Evolutionary conservation across 2,329 filamentous ascomycete genomes (phyloP), one percentile per base, ranked within the genome.

Genomic region (Tolypocladium guangdongense): DNA sequence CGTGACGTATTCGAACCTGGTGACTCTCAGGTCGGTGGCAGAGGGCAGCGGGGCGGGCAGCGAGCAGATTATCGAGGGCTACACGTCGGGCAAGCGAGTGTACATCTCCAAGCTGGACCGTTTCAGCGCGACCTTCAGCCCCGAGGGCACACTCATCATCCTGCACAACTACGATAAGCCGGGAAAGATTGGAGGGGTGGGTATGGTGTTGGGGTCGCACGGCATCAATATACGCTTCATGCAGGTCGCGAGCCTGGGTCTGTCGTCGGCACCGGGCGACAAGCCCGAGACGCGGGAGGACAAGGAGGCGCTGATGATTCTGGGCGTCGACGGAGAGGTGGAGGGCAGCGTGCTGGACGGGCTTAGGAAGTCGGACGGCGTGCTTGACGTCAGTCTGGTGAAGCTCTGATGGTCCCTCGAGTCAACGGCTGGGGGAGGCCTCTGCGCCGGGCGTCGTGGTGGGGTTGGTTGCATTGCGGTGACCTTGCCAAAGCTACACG

Each of bases 101-200:
- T 87, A 83, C 67, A 91, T 93, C 61, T 86, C 82, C 32, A 80
- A 86, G 30, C 71, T 93, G 10, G 87, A 83, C 62, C 78, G 84
- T 1, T 93, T 92, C 71, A 81, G 78, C 39, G 86, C 86, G 0
- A 82, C 81, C 5, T 92, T 93, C 59, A 76, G 81, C 12, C 87
- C 88, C 0, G 79, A 86, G 55, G 88, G 88, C 0, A 88, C 82
- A 0, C 67, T 92, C 55, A 74, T 91, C n/a, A 85, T 92, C 55
- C 80, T 89, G 61, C 81, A 89, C 63, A 92, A 92, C 70, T 90
- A 88, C 62, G 88, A 93, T 63, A 78, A 84, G 58, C 87, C 87
- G 0, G 88, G 88, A 12, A 91, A 90, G 74, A 92, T 93, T 65
- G 88, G 88, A 2, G 82, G 83, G 38, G 88, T 93, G 3, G 88